Evolutionary conservation across 1,139 yeast species (phyloP), one percentile per base, ranked within the genome.

Genomic region (Candida glucosophila): DNA sequence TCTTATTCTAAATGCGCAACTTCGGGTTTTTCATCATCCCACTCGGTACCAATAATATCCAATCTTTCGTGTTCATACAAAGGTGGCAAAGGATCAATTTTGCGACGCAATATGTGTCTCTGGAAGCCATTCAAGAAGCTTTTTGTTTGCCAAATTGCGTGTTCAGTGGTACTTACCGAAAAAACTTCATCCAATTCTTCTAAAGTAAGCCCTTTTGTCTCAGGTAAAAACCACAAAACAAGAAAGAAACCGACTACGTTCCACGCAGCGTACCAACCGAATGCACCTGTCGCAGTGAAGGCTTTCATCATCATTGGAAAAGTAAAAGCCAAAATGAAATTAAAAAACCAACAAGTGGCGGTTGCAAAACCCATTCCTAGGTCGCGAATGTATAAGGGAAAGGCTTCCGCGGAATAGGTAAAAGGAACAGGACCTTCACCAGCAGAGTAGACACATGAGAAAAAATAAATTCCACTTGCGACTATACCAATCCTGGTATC

Each of bases 381-480:
- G 43, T 85, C 92, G 55, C 95, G 75, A 34, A 82, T 77, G 43
- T 81, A 81, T 39, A 83, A 64, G 29, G 92, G 88, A 64, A 82
- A 83, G 35, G 81, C 82, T 52, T 83, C 93, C 11, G 94, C 93
- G 17, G 92, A 77, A 47, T 82, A 81, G 2, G 92, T 80, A 59
- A 83, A 83, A 5, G 95, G 93, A 26, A 83, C 93, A 9, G 93
- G 94, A 23, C 95, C 95, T 56, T 80, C 85, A 34, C 93, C 90
- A 3, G 82, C 76, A 1, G 92, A 80, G 53, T 83, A 83, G 36
- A 80, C 78, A 23, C 74, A 68, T 1, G 85, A 59, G 54, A 72
- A 83, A 22, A 83, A 49, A 47, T 82, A 83, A 32, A 83, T 76
- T 40, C 93, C 93, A 29, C 74, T 54, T 6, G 78, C 60, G 29